phyloP scores from a whole-genome alignment of 1,139 yeast genomes.

The Scheffersomyces stambukii region DNA sequence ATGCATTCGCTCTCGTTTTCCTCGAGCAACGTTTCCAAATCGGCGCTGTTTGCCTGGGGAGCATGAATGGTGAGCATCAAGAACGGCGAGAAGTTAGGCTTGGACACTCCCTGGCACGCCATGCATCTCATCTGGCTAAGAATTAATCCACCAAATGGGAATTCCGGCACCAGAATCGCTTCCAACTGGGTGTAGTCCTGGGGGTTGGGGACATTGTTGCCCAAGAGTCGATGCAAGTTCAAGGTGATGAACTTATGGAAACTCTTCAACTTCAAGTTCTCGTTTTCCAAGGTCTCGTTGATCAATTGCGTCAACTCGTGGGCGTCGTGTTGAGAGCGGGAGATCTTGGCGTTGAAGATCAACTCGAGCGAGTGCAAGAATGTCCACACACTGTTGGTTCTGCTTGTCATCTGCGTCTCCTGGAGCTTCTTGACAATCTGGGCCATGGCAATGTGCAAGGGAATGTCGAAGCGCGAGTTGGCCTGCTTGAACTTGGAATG shows the following conservation, averaged over 20 bases:
- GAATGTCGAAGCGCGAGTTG: slow-evolving; percentile 32
- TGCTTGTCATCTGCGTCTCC: slow-evolving; percentile 52
- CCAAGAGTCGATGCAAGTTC: slow-evolving; percentile 22
- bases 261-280: slow-evolving; percentile 40
- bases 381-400: slow-evolving; percentile 72
- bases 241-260: slow-evolving; percentile 15
- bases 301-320: slow-evolving; percentile 84
- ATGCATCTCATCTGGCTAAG: slow-evolving; percentile 68
- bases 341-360: slow-evolving; percentile 74
- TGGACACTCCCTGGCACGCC: slow-evolving; percentile 60
- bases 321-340: slow-evolving; percentile 88
- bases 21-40: slow-evolving; percentile 51
- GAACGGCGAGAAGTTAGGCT: slow-evolving; percentile 58
- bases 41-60: slow-evolving; percentile 53
- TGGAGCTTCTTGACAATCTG: slow-evolving; percentile 55
- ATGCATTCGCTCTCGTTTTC: slow-evolving; percentile 67
- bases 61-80: slow-evolving; percentile 70
- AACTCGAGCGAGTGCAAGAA: slow-evolving; percentile 67
- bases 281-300: slow-evolving; percentile 73
- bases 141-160: slow-evolving; percentile 71
- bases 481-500: slow-evolving; percentile 25
- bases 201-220: slow-evolving; percentile 9
- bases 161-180: slow-evolving; percentile 43
- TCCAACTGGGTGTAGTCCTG: slow-evolving; percentile 19
- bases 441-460: slow-evolving; percentile 57